Percentiles rank a stretch among this genome's conserved stretches.
Conservation (phyloP, 805 yeast species). For the Saccharomycopsis microspora region DNA sequence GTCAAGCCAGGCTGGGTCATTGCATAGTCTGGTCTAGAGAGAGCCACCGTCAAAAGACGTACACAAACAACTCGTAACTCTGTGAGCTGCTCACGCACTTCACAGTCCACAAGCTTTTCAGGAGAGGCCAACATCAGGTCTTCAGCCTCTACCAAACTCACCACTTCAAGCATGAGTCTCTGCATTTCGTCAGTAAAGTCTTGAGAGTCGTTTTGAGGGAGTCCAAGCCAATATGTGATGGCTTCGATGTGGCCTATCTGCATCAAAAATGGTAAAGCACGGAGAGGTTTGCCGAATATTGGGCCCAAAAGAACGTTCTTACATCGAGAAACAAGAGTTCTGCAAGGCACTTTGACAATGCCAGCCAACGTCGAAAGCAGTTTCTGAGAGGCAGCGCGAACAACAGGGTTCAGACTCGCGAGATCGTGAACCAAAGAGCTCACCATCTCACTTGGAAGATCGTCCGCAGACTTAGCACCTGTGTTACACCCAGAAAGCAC, state of each 20-base stretch:
- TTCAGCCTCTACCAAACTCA: slow-evolving; percentile 94
- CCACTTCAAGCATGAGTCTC: slow-evolving; percentile 76
- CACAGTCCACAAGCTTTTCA: slow-evolving; percentile 73
- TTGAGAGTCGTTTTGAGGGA: slow-evolving; percentile 63
- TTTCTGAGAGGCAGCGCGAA: slow-evolving; percentile 70
- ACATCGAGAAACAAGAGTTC: slow-evolving; percentile 72
- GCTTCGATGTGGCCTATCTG: slow-evolving; percentile 98
- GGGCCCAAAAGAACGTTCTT: slow-evolving; percentile 79
- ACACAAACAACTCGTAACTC: slow-evolving; percentile 87
- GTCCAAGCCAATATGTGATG: slow-evolving; percentile 76
- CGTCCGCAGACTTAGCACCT: slow-evolving; percentile 48
- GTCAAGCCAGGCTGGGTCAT: slow-evolving; percentile 59
- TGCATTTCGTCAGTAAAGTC: slow-evolving; percentile 84
- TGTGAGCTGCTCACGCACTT: slow-evolving; percentile 80
- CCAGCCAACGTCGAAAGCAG: slow-evolving; percentile 60
- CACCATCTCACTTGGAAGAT: slow-evolving; percentile 56
- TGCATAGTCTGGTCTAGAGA: slow-evolving; percentile 76
- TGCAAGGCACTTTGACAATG: slow-evolving; percentile 55
- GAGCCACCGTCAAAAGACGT: slow-evolving; percentile 65
- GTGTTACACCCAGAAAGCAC: slow-evolving; percentile 57
- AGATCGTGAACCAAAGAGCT: slow-evolving; percentile 89
- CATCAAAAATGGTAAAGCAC: slow-evolving; percentile 97
- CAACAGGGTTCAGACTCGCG: slow-evolving; percentile 77
- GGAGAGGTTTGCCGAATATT: slow-evolving; percentile 88
- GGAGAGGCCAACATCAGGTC: slow-evolving; percentile 90